Conservation (phyloP, 139 green algal species). For the Dunaliella primolecta region DNA sequence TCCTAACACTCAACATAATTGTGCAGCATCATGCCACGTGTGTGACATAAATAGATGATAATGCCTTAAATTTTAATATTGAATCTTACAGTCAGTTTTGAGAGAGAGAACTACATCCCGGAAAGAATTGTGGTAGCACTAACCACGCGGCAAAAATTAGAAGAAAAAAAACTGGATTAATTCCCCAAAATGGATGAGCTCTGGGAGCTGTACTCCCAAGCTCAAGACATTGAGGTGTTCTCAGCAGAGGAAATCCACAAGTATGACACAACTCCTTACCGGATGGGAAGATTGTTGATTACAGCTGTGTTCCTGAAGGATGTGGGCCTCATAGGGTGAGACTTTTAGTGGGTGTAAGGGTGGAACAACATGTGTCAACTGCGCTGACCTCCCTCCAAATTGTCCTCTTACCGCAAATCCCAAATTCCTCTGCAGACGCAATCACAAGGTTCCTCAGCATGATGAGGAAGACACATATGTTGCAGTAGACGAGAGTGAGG, state of each 20-base stretch:
- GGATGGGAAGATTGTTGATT: neutral
- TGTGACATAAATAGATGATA: too few species aligned
- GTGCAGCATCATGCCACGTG: too few species aligned
- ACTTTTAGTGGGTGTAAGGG: neutral
- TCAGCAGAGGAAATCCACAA: neutral
- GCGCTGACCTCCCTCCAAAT: neutral
- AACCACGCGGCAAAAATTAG: too few species aligned
- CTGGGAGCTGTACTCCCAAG: neutral
- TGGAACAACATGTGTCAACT: neutral
- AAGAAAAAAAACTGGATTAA: too few species aligned
- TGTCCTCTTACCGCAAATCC: too few species aligned
- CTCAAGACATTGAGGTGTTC: neutral
- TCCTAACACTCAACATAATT: too few species aligned
- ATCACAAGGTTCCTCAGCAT: neutral
- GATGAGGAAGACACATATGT: neutral
- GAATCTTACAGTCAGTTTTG: too few species aligned
- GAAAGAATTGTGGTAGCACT: too few species aligned
- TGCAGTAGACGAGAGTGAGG: neutral
- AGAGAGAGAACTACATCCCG: too few species aligned
- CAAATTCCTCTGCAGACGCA: neutral
- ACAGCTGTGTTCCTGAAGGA: neutral
- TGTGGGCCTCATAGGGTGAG: neutral
- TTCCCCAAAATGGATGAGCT: neutral
- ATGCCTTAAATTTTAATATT: too few species aligned
- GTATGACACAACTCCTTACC: neutral